phyloP scores from a whole-genome alignment of 352 stramenopile genomes.

The Pythium brachiatum region DNA sequence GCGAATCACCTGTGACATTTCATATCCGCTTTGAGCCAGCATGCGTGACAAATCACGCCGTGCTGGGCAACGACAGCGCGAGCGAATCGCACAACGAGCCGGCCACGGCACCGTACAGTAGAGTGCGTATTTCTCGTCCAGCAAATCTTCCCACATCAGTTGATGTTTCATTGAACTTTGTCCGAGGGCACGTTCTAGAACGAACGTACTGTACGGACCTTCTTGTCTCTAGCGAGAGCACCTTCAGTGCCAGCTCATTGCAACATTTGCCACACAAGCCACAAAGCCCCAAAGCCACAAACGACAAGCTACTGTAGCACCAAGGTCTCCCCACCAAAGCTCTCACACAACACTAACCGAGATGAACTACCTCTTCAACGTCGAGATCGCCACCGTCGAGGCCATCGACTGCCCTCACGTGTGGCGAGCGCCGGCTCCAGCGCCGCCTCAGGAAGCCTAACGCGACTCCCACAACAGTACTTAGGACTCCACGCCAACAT shows the following conservation, averaged over 20 bases:
- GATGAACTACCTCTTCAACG: constrained; percentile 24
- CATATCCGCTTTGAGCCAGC: neutral
- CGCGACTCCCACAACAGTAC: neutral
- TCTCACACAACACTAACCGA: neutral
- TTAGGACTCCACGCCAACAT: too few species aligned
- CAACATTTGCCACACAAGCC: constrained; percentile 1
- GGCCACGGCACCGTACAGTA: too few species aligned
- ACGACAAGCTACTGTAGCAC: neutral
- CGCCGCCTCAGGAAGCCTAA: constrained; percentile 13
- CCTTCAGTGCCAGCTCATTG: too few species aligned
- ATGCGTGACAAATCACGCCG: neutral
- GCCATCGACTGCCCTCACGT: constrained; percentile 18
- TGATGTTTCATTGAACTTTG: too few species aligned
- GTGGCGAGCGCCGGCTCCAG: constrained; percentile 19
- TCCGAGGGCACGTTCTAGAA: too few species aligned
- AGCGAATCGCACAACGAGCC: too few species aligned
- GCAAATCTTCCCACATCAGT: neutral
- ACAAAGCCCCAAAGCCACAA: neutral
- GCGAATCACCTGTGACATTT: neutral
- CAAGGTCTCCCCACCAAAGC: neutral
- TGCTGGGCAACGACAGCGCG: too few species aligned
- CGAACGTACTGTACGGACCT: too few species aligned
- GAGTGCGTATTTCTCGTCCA: neutral
- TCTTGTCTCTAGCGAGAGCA: too few species aligned
- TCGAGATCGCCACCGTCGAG: constrained; percentile 20